phyloP scores from a whole-genome alignment of 805 yeast genomes.

The Debaryomyces prosopidis region DNA sequence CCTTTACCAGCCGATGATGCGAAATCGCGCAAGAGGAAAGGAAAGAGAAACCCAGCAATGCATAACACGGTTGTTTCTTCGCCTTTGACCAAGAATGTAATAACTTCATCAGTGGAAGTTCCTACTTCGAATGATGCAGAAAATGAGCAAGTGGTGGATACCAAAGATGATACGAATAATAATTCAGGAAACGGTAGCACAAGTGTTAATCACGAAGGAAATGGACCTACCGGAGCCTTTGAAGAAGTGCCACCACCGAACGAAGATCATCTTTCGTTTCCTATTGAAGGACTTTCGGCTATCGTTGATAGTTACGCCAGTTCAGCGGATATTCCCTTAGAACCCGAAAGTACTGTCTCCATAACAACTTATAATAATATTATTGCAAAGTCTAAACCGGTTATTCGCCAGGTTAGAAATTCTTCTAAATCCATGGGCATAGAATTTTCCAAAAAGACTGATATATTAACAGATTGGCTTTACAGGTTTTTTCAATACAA shows the following conservation, averaged over 20 bases:
- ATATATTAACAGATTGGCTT: constrained; percentile 30
- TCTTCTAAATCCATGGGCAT: constrained; percentile 25
- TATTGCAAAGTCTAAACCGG: constrained; percentile 23
- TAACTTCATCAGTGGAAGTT: background rate
- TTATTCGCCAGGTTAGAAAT: constrained; percentile 28
- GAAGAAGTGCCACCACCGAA: constrained; percentile 5
- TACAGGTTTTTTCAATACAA: constrained; percentile 36
- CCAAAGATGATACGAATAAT: background rate
- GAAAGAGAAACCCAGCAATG: constrained; percentile 10
- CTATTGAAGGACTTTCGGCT: constrained; percentile 19
- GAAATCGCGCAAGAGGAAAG: constrained; percentile 8
- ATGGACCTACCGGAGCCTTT: background rate
- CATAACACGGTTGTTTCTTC: constrained; percentile 12
- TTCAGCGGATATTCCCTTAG: constrained; percentile 11
- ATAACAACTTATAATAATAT: constrained; percentile 18
- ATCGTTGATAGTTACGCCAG: constrained; percentile 8
- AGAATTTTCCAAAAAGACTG: constrained; percentile 26
- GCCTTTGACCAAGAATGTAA: constrained; percentile 12
- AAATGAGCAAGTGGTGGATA: background rate
- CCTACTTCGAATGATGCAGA: background rate
- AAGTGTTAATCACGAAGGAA: background rate
- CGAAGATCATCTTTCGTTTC: constrained; percentile 18
- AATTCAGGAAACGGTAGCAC: background rate
- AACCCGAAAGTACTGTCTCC: constrained; percentile 17
- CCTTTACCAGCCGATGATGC: constrained; percentile 3